Evolutionary conservation across 164 flowering plant species (phyloP).

Genomic region (Platanus orientalis): DNA sequence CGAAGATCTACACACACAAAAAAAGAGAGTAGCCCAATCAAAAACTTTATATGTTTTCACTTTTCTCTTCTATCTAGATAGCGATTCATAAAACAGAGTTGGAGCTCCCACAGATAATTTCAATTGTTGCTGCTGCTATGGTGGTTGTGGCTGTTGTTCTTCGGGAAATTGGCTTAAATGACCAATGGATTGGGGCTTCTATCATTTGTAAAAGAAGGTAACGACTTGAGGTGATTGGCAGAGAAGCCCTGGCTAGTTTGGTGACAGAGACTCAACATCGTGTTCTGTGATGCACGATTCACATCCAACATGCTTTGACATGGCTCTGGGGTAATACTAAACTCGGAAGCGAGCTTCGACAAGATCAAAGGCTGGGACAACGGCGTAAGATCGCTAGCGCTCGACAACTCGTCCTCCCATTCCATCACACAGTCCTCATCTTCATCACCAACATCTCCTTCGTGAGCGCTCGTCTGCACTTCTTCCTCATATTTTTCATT

Average conservation of each 20-base stretch:
- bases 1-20: too few species aligned
- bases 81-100: too few species aligned
- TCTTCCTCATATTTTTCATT: constrained; percentile 36
- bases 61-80: too few species aligned
- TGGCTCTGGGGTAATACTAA: constrained; percentile 66
- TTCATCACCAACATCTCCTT: constrained; percentile 16
- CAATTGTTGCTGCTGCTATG: too few species aligned
- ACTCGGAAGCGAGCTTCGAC: constrained; percentile 69
- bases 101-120: too few species aligned
- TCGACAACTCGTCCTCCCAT: constrained; percentile 83
- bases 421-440: constrained; percentile 52
- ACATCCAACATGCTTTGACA: constrained; percentile 50
- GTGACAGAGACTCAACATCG: constrained; percentile 44
- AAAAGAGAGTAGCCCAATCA: too few species aligned
- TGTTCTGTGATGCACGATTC: constrained; percentile 56
- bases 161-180: too few species aligned
- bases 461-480: constrained; percentile 32
- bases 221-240: constrained; percentile 27
- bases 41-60: too few species aligned
- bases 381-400: constrained; percentile 56
- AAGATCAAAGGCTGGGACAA: constrained; percentile 63
- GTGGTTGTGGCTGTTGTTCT: too few species aligned
- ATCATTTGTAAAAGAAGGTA: constrained; percentile 24
- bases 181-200: constrained; percentile 8
- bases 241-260: constrained; percentile 14